Evolutionary conservation across 148 eudicot genomes (phyloP), one percentile per base, ranked within the genome.

Genomic region (Cornus controversa): DNA sequence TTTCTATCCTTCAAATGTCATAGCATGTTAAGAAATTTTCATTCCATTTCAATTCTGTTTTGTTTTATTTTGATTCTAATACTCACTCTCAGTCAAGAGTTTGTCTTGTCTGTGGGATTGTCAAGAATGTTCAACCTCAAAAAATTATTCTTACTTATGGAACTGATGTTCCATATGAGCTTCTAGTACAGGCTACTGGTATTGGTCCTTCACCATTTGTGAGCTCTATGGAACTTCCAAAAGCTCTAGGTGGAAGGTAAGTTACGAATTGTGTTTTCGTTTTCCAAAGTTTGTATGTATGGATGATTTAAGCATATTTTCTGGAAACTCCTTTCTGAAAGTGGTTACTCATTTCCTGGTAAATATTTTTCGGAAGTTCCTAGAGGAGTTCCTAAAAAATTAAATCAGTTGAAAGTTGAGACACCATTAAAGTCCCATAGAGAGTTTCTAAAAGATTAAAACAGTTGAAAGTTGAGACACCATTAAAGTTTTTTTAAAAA

Each of bases 151-250:
- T 96, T 29, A 89, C 81, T 72, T 98, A 96, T 75, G 98, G 91
- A 45, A 80, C 91, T 20, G 91, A 89, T 73, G 97, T 96, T 73
- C 98, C 99, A 10, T 93, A 93, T 80, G 99, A 98, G 15, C 84
- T 96, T 50, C 70, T 96, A 79, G 99, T 96, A 45, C 93, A 98
- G 99, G 92, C 99, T 71, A 96, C 99, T 9, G 99, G 98, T 75
- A 98, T 96, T 69, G 99, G 99, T 75, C 95, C 99, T 60, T 93
- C 98, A 24, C 40, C 89, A 70, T 90, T 96, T 69, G 90, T 93
- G 50, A 86, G 84, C 27, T 40, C 85, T 72, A 87, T 91, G 47
- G 95, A 90, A 60, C 69, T 93, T 69, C 90, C 92, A 24, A 91
- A 88, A 77, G 87, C 98, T 78, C 92, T 93, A 29, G 98, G 99